Evolutionary conservation across 2,329 filamentous ascomycete species (phyloP), one percentile per base, ranked within the genome.

Genomic region (Aureobasidium uvarum): DNA sequence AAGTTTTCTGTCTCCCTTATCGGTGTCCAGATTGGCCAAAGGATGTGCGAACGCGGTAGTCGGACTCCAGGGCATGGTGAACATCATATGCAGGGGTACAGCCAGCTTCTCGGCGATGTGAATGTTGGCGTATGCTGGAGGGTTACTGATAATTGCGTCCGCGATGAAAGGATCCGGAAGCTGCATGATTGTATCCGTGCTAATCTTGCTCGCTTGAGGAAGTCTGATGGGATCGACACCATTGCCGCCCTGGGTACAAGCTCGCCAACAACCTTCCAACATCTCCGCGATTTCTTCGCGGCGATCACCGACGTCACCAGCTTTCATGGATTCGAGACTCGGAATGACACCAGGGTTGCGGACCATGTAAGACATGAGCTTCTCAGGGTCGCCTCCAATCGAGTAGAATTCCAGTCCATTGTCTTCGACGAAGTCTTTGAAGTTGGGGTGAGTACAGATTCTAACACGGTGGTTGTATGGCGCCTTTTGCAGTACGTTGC

Each of bases 31-130:
- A 68, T 95, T 94, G 0, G 92, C 91, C 31, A 96, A 80, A 0
- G 92, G 92, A 71, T 96, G 92, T 0, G 91, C 90, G 69, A 96
- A 96, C 0, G 89, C 85, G 73, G 90, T 87, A 0, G 92, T 96
- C 0, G 92, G 89, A 1, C 90, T 91, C 89, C 91, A 96, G 0
- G 92, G 92, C 91, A 96, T 96, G 1, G 92, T 96, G 77, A 96
- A 96, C 90, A 96, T 96, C 76, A 96, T 86, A 71, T 92, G 89
- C 11, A 92, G 72, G 0, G 89, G 89, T 56, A 92, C 86, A 0
- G 88, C 89, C 71, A 92, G 76, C 75, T 89, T 90, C 75, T 92
- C 88, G 0, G 89, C 89, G 66, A 88, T 84, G 70, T 92, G 89
- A 3, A 92, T 81, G 70, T 92, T 89, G 0, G 88, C 89, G 75